Percentiles rank a stretch among this genome's conserved stretches.
These are phyloP conservation scores for Lunasporangiospora selenospora DNA, from an alignment of 192 early-diverging fungal genomes.

Conservation along the genomic window DNA sequence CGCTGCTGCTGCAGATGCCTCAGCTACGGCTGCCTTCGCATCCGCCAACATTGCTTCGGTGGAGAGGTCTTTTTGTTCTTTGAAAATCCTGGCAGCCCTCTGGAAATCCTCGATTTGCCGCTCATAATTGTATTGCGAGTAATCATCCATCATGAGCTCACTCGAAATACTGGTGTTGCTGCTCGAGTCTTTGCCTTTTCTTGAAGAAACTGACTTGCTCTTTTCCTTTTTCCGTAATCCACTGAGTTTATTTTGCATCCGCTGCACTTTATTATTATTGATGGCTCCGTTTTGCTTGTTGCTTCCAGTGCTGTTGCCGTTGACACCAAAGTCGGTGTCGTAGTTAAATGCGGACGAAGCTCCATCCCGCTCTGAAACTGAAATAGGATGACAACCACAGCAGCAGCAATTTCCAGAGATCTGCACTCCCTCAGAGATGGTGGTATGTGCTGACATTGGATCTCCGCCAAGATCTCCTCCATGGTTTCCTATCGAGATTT, in stretches of 20 bases:
- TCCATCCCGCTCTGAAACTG: constrained; percentile 1
- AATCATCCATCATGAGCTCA: constrained; percentile 18
- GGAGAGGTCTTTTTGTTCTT: constrained; percentile 38
- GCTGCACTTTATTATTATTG: constrained; percentile 6
- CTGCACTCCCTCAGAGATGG: background rate
- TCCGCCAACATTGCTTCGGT: constrained; percentile 20
- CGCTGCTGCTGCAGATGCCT: constrained; percentile 17
- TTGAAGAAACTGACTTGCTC: background rate
- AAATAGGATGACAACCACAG: background rate
- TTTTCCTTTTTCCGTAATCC: background rate
- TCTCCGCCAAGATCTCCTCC: constrained; percentile 5
- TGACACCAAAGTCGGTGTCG: background rate
- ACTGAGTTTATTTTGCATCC: constrained; percentile 3
- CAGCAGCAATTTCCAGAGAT: background rate
- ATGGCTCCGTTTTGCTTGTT: no score
- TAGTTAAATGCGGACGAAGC: background rate
- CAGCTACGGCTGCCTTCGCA: constrained; percentile 16
- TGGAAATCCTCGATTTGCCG: constrained; percentile 46
- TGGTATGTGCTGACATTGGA: no score
- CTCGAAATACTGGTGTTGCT: constrained; percentile 2
- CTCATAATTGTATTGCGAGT: constrained; percentile 38
- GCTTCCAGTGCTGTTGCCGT: background rate
- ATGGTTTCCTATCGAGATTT: background rate
- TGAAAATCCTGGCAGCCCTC: constrained; percentile 28
- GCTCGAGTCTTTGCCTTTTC: background rate